A percentile compares a stretch with the other conserved stretches of the same genome.
These are phyloP conservation scores for Cytospora chrysosperma DNA, from an alignment of 2,329 filamentous ascomycete species.

Conservation along the genomic window DNA sequence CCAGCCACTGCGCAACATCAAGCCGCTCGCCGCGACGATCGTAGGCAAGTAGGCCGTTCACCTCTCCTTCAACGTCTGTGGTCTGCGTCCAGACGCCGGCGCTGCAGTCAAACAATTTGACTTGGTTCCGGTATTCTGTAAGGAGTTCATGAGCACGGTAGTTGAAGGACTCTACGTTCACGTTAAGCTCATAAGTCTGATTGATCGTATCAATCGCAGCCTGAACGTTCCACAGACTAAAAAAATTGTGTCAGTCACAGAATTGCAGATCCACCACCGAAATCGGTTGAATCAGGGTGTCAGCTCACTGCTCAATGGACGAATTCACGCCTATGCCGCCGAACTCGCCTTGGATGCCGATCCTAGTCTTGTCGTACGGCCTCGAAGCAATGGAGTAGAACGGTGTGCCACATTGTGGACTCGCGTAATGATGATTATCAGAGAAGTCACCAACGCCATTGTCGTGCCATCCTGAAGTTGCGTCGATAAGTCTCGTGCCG, in stretches of 20 bases:
- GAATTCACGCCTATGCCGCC: slow-evolving; percentile 68
- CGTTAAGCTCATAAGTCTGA: slow-evolving; percentile 66
- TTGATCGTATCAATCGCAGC: slow-evolving; percentile 59
- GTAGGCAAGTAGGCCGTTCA: slow-evolving; percentile 70
- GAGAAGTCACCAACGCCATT: slow-evolving; percentile 66
- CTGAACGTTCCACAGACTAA: slow-evolving; percentile 64
- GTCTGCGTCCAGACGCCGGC: slow-evolving; percentile 73
- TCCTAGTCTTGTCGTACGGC: slow-evolving; percentile 58
- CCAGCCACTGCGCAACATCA: slow-evolving; percentile 57
- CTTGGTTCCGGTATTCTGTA: slow-evolving; percentile 59
- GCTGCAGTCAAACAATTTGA: slow-evolving; percentile 61
- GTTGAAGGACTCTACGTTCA: slow-evolving; percentile 61
- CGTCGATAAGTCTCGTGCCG: slow-evolving; percentile 62
- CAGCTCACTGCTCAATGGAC: slow-evolving; percentile 56
- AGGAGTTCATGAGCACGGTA: slow-evolving; percentile 62
- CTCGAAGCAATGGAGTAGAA: slow-evolving; percentile 59
- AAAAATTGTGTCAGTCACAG: slow-evolving; percentile 1
- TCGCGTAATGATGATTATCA: slow-evolving; percentile 72
- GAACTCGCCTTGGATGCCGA: slow-evolving; percentile 70
- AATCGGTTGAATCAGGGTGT: background rate
- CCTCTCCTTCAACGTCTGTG: slow-evolving; percentile 71
- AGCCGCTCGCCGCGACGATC: slow-evolving; percentile 61
- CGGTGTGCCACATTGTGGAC: slow-evolving; percentile 68
- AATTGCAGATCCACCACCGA: too few species aligned
- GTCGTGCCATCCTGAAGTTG: slow-evolving; percentile 65